Percentiles rank a stretch among this genome's conserved stretches.
Conservation (phyloP, 352 stramenopile species). For the Pelagophyceae sp. region DNA sequence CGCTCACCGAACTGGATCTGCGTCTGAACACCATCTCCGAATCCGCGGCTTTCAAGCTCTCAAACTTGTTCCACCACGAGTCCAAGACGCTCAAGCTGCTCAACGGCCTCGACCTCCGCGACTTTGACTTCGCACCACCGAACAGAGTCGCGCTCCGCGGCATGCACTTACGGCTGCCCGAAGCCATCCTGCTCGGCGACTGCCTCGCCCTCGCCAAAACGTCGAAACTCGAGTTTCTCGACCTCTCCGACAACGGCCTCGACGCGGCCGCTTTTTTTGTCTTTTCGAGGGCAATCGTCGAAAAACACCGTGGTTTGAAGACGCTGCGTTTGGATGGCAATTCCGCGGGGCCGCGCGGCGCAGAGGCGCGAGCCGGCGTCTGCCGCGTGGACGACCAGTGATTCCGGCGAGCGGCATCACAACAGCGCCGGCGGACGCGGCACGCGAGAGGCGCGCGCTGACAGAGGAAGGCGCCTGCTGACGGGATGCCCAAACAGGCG, state of each 20-base stretch:
- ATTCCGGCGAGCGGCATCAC: too few species aligned
- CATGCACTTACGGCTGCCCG: neutral
- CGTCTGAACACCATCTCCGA: neutral
- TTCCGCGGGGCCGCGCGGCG: too few species aligned
- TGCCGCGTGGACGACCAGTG: too few species aligned
- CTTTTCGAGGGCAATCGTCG: too few species aligned
- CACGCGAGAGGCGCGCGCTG: too few species aligned
- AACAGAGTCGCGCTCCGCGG: neutral
- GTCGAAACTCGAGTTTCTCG: neutral
- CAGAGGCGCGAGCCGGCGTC: too few species aligned
- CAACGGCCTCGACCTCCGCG: neutral
- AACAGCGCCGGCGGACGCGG: too few species aligned
- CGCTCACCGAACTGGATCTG: neutral
- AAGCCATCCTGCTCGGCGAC: neutral
- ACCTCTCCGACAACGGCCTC: neutral
- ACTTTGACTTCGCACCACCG: neutral
- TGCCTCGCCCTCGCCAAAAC: neutral
- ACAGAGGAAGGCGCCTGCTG: too few species aligned
- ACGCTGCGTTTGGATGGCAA: too few species aligned
- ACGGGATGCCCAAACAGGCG: neutral
- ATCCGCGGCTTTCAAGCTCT: neutral
- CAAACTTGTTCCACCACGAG: neutral
- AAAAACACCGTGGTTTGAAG: too few species aligned
- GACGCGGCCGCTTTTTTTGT: neutral
- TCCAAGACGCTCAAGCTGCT: neutral